phyloP scores from a whole-genome alignment of 306 rosid species.

The Pyrus bretschneideri region DNA sequence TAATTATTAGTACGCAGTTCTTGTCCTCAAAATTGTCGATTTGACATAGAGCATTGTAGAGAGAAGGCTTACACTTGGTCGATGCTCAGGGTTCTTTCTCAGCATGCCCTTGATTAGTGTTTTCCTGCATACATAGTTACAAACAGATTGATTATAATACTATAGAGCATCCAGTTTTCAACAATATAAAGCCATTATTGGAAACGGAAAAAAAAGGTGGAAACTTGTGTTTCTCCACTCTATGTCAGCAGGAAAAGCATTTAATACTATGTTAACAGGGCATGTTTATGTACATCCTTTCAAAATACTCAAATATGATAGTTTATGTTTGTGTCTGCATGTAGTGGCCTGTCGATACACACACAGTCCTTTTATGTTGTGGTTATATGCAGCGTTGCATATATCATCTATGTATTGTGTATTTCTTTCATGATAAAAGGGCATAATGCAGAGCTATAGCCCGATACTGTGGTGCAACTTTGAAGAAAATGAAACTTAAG shows the following conservation, averaged over 20 bases:
- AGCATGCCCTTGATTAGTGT: conserved; percentile 95
- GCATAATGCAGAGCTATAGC: neutral
- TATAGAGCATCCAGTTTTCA: conserved; percentile 17
- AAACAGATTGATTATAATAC: neutral
- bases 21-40: neutral
- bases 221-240: neutral
- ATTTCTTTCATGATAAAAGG: neutral
- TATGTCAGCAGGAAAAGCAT: neutral
- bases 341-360: neutral
- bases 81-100: conserved; percentile 91
- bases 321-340: neutral
- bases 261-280: neutral
- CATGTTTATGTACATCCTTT: neutral
- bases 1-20: conserved; percentile 12
- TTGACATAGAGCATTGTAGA: conserved; percentile 10
- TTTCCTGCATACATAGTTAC: conserved; percentile 54
- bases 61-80: conserved; percentile 69
- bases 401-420: neutral
- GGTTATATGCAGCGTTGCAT: no score
- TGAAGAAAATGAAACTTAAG: neutral
- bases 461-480: neutral
- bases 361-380: no score
- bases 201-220: neutral
- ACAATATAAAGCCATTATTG: neutral
- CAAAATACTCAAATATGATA: neutral